phyloP scores from a whole-genome alignment of 768 basidiomycete genomes.

The Hydnomerulius pinastri region DNA sequence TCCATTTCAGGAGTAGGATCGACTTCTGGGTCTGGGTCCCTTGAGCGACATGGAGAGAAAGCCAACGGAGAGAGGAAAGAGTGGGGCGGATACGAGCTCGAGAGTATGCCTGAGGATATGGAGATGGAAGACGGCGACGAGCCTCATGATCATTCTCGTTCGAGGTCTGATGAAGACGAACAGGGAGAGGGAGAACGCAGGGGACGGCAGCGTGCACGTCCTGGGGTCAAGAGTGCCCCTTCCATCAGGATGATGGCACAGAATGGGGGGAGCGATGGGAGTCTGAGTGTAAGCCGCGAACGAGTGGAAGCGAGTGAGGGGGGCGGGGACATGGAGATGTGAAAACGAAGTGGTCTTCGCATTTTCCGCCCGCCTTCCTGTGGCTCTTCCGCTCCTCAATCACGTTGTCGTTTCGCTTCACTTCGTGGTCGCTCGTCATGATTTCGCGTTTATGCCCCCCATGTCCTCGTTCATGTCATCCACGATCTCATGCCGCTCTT shows the following conservation, averaged over 20 bases:
- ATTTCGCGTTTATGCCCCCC: no score
- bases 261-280: slow-evolving; percentile 11
- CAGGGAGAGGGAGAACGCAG: slow-evolving; percentile 19
- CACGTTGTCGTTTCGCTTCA: no score
- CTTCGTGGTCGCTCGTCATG: no score
- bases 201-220: slow-evolving; percentile 9
- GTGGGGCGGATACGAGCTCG: slow-evolving; percentile 15
- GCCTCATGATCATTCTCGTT: background rate
- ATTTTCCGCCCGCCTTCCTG: no score
- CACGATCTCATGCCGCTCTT: no score
- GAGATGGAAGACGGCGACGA: slow-evolving; percentile 10
- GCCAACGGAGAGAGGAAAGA: slow-evolving; percentile 10
- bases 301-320: slow-evolving; percentile 18
- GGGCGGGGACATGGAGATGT: slow-evolving; percentile 14
- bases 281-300: slow-evolving; percentile 9
- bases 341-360: background rate
- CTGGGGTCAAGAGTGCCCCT: slow-evolving; percentile 6
- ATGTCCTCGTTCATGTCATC: no score
- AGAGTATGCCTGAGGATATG: slow-evolving; percentile 21
- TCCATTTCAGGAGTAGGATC: background rate
- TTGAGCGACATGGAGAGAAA: background rate
- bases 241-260: slow-evolving; percentile 8
- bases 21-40: background rate
- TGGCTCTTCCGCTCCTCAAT: no score
- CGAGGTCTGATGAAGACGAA: slow-evolving; percentile 5